Base-by-base conservation (phyloP, 1,284 basidiomycete genomes). In the Austroboletus novae-zelandiae region DNA sequence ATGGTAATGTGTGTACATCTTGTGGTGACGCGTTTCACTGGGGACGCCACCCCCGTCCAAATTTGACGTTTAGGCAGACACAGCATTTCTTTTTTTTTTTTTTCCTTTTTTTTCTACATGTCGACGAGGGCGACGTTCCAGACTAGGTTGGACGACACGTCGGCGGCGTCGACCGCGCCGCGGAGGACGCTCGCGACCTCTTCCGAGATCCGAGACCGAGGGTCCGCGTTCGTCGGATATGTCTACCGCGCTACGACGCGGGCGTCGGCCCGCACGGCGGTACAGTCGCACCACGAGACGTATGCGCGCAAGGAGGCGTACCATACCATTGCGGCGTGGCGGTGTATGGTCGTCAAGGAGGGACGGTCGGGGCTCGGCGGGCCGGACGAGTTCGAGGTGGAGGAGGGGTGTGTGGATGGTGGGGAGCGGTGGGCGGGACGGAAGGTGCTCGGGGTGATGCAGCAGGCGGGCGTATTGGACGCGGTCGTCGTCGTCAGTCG, bases 401-500 rank as follows among this genome's bases (percentile, higher is more conserved):
- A 73, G 49, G 71, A 72, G 4, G 84, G 81, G 3, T 76, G 71
- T 57, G 79, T 83, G 37, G 89, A 91, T 57, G 89, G 89, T 45
- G 85, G 83, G 6, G 88, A 90, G 67, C 76, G 77, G 56, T 81
- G 80, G 73, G 86, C 79, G n/a, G 83, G 85, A 20, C 72, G 68
- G 6, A 76, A 73, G 52, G 74, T 90, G 31, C 68, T 89, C 57
- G 80, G 78, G 58, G 78, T 84, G n/a, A 85, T 94, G 79, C 79
- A 83, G 62, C 73, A 74, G 36, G 77, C 84, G 59, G 85, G 81
- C 1, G 73, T 80, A 7, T 71, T 80, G 34, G 80, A 82, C 52
- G 78, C 84, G 3, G 83, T 86, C 2, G 83, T 91, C 9, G 74
- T 91, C 51, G 86, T 91, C 37, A 84, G 80, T 68, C 79, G 89